Base-by-base conservation (phyloP, 2,329 filamentous ascomycete genomes). In the Akanthomyces uredinophilus region DNA sequence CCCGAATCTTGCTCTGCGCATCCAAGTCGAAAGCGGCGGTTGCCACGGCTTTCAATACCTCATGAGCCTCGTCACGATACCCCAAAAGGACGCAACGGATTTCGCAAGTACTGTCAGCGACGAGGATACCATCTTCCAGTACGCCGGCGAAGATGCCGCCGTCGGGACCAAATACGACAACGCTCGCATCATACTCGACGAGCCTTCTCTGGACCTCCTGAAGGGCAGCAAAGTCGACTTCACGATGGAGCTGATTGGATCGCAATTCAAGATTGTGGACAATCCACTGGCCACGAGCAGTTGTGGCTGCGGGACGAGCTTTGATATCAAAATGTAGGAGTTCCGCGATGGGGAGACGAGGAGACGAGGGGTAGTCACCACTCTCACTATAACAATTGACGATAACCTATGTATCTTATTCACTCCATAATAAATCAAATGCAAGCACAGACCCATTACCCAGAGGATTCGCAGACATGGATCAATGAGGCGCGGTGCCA, bases 1-100 rank as follows among this genome's bases (percentile, higher is more conserved):
- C 72, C 91, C 91, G 2, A 81, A 90, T 70, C 85, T 96, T 37
- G 91, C 92, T 27, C 83, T 99, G n/a, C 90, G 94, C 58, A 90
- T 99, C 67, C 88, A 90, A 64, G 93, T 99, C 63, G 92, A 96
- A 71, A 92, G 89, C 62, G 95, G 95, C 66, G 95, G 95, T 61
- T 99, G 95, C 74, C 95, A 99, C 76, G 95, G 95, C 55, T 99
- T 99, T 75, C 95, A 99, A 74, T 99, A 99, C 72, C 79, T 96
- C 52, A 96, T 99, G 91, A 91, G 88, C 18, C 82, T 98, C 4
- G 88, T 91, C 2, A 85, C 84, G 0, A 76, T 88, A 1, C 85
- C 85, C 0, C 64, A 71, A 6, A 68, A 72, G 52, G 71, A 72
- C 18, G 64, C 72, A 0, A 68, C 72, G 5, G 69, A 75, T 32